Evolutionary conservation across 2,329 filamentous ascomycete species (phyloP).

Genomic region (Colletotrichum tabaci): DNA sequence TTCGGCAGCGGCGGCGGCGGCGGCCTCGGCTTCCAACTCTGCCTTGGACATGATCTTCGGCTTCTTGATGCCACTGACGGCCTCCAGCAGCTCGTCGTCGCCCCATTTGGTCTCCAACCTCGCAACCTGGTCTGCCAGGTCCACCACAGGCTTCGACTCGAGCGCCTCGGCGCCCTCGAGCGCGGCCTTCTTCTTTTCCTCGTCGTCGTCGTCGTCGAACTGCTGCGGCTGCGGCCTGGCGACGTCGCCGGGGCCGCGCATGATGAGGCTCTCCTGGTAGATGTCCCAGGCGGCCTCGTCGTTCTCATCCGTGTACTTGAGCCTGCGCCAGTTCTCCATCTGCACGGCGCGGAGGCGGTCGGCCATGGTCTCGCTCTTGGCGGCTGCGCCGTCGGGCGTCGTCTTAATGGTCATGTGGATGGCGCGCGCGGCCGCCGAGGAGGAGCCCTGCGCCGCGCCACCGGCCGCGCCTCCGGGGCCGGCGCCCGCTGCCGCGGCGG

Average conservation of each 20-base stretch:
- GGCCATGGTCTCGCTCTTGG: conserved; percentile 79
- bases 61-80: conserved; percentile 61
- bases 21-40: conserved; percentile 47
- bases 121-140: conserved; percentile 56
- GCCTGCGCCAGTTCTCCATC: conserved; percentile 84
- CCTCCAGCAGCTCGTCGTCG: conserved; percentile 61
- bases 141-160: conserved; percentile 33
- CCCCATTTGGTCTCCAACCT: conserved; percentile 59
- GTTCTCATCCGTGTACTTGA: conserved; percentile 88
- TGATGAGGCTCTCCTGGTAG: conserved; percentile 81
- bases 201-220: conserved; percentile 42
- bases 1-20: conserved; percentile 43
- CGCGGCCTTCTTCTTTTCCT: conserved; percentile 46
- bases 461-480: conserved; percentile 54
- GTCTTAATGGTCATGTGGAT: conserved; percentile 92
- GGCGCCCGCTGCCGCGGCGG: conserved; percentile 53
- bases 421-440: conserved; percentile 73
- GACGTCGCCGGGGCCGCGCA: conserved; percentile 48
- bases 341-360: conserved; percentile 84
- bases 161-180: conserved; percentile 29
- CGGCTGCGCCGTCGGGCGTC: conserved; percentile 75
- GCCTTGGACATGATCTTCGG: conserved; percentile 46
- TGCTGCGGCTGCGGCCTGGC: neutral
- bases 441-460: conserved; percentile 52
- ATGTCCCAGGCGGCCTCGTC: conserved; percentile 81